These are phyloP conservation scores for Hymenoscyphus fraxineus DNA, from an alignment of 2,329 filamentous ascomycete genomes.

Conservation along the genomic window DNA sequence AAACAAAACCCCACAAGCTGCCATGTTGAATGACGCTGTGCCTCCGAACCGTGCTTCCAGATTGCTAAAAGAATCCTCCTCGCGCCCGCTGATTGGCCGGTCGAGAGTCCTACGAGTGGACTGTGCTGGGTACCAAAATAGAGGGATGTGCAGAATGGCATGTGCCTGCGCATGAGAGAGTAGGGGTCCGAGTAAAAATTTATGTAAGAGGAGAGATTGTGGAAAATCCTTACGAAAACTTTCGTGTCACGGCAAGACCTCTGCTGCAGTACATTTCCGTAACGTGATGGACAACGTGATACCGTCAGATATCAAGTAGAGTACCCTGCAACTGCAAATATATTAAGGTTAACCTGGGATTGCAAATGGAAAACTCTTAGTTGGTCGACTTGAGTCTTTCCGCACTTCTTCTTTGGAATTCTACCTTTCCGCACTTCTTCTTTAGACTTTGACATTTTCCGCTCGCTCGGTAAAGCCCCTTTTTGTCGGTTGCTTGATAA, in stretches of 20 bases:
- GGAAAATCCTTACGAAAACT: conserved; percentile 7
- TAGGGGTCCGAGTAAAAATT: conserved; percentile 8
- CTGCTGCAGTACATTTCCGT: conserved; percentile 6
- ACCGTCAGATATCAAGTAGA: background rate
- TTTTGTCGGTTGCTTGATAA: background rate
- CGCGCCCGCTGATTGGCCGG: conserved; percentile 12
- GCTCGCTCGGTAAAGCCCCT: background rate
- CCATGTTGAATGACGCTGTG: conserved; percentile 14
- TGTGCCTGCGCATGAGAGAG: background rate
- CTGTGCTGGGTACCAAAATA: background rate
- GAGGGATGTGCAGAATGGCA: conserved; percentile 1
- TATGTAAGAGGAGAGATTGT: conserved; percentile 12
- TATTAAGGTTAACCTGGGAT: background rate
- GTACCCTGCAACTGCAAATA: background rate
- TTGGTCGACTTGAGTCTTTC: background rate
- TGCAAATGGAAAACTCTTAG: background rate
- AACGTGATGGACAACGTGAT: conserved; percentile 10
- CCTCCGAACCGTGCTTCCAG: conserved; percentile 11
- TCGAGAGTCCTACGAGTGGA: too few species aligned
- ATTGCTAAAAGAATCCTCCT: conserved; percentile 26
- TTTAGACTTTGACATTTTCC: background rate
- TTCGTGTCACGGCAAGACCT: conserved; percentile 8
- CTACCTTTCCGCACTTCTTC: background rate
- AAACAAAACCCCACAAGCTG: conserved; percentile 22
- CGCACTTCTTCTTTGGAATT: background rate